Evolutionary conservation across 306 rosid species (phyloP).

Genomic region (Quercus agrifolia): DNA sequence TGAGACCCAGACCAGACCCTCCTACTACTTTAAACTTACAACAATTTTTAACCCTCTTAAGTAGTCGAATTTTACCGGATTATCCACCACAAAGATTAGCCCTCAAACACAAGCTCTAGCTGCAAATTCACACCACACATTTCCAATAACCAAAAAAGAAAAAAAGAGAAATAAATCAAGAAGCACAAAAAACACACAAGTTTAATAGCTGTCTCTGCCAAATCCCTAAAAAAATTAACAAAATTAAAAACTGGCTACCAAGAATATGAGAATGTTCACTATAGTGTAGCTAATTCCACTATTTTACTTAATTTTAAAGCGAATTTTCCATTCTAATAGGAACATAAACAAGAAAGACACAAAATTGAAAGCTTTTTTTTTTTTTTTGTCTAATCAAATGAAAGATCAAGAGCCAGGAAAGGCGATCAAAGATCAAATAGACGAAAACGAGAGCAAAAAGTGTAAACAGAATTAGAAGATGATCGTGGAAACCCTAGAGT

Average conservation of each 20-base stretch:
- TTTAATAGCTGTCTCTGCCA: background rate
- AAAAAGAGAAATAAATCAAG: background rate
- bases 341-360: background rate
- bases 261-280: background rate
- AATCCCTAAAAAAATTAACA: background rate
- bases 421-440: background rate
- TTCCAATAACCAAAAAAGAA: slow-evolving; percentile 31
- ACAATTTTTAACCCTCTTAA: slow-evolving; percentile 17
- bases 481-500: slow-evolving; percentile 28
- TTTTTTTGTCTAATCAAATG: background rate
- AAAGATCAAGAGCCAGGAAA: background rate
- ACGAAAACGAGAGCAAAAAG: background rate
- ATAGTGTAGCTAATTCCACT: background rate
- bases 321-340: background rate
- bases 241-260: background rate
- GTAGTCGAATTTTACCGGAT: background rate
- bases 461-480: background rate
- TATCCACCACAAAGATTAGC: background rate
- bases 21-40: slow-evolving; percentile 55
- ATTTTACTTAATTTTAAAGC: background rate
- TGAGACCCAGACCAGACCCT: slow-evolving; percentile 71
- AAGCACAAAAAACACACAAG: no score
- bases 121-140: slow-evolving; percentile 49
- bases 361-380: background rate
- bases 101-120: slow-evolving; percentile 37